phyloP scores from a whole-genome alignment of 345 rosid species.

The Salix udensis region DNA sequence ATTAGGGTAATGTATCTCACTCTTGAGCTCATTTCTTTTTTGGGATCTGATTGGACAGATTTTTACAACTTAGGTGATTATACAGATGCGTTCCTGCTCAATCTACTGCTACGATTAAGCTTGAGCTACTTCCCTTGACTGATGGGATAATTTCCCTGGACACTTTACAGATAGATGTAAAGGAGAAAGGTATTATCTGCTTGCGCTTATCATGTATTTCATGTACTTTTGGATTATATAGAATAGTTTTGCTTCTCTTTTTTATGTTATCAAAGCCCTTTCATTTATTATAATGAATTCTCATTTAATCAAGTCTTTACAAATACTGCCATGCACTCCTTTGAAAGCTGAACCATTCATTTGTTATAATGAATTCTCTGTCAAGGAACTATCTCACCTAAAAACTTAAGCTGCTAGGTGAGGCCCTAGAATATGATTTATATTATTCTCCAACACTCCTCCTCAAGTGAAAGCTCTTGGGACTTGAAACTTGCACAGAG shows the following conservation, averaged over 20 bases:
- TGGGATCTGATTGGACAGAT: constrained; percentile 4
- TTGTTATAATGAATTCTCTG: too few species aligned
- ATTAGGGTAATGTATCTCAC: constrained; percentile 56
- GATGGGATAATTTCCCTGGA: constrained; percentile 93
- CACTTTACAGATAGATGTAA: constrained; percentile 76
- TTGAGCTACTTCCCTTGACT: constrained; percentile 94
- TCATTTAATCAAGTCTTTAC: not conserved
- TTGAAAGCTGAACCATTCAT: not conserved
- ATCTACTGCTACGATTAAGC: constrained; percentile 80
- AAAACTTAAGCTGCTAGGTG: too few species aligned
- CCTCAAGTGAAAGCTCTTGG: too few species aligned
- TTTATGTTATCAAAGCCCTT: not conserved
- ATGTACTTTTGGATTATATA: not conserved
- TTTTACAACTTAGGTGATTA: constrained; percentile 22
- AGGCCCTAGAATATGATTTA: too few species aligned
- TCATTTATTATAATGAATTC: not conserved
- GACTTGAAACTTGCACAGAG: too few species aligned
- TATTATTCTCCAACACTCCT: too few species aligned
- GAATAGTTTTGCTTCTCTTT: not conserved
- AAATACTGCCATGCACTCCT: not conserved
- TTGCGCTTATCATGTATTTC: not conserved
- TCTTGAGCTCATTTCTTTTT: constrained; percentile 14
- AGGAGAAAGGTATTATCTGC: constrained; percentile 73
- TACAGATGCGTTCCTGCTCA: constrained; percentile 87
- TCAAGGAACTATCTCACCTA: too few species aligned